These are phyloP conservation scores for Phytophthora ohioensis DNA, from an alignment of 352 stramenopile species.

Conservation along the genomic window DNA sequence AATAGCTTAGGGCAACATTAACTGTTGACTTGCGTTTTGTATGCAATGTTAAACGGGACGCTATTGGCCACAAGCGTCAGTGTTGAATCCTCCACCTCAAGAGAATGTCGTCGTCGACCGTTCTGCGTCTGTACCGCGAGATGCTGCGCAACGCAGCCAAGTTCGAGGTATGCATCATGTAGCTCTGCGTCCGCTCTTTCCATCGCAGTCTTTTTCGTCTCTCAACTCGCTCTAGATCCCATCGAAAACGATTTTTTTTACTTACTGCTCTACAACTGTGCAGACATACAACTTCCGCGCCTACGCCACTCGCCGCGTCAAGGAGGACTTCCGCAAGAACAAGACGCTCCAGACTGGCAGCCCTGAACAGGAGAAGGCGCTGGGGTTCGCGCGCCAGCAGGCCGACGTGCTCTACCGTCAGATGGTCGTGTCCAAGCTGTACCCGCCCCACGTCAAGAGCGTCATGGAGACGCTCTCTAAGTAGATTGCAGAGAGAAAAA, in stretches of 20 bases:
- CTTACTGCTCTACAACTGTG: constrained; percentile 10
- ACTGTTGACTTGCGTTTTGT: not conserved
- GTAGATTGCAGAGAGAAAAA: constrained; percentile 6
- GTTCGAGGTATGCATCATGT: constrained; percentile 53
- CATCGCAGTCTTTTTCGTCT: not conserved
- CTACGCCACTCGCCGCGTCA: constrained; percentile 71
- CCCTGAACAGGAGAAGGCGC: constrained; percentile 58
- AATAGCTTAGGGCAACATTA: not conserved
- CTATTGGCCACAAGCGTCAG: constrained; percentile 18
- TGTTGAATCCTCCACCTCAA: constrained; percentile 11
- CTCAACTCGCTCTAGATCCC: not conserved
- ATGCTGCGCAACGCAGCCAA: constrained; percentile 66
- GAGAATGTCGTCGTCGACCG: constrained; percentile 47
- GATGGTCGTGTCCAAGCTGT: constrained; percentile 72
- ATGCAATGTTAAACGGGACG: not conserved
- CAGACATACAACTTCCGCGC: constrained; percentile 83
- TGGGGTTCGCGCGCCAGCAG: constrained; percentile 57
- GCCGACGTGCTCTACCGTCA: constrained; percentile 68
- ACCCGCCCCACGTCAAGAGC: constrained; percentile 68
- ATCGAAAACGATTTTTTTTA: constrained; percentile 3
- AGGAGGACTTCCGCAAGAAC: constrained; percentile 82
- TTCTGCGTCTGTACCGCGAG: constrained; percentile 61
- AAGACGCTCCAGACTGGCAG: constrained; percentile 53
- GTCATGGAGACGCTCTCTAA: constrained; percentile 65
- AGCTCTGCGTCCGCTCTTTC: not conserved